Conservation (phyloP, 2,329 filamentous ascomycete species). For the Myriosclerotinia duriaeana region DNA sequence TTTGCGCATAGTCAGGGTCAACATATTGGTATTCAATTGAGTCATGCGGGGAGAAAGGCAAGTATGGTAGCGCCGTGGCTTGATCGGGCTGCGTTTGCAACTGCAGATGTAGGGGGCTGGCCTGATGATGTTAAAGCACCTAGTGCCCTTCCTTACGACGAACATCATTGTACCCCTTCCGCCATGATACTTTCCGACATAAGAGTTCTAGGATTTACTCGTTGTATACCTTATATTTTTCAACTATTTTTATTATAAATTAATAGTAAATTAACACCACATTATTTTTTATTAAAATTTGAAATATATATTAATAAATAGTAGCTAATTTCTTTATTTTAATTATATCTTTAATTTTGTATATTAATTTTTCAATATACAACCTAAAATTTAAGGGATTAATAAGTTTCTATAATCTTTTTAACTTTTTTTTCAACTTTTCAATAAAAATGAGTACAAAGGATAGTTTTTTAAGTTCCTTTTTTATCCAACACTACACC, state of each 20-base stretch:
- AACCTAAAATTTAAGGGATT: not conserved
- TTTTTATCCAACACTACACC: not conserved
- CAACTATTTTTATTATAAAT: no score
- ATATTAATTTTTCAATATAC: conserved; percentile 4
- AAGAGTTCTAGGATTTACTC: no score
- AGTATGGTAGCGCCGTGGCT: conserved; percentile 65
- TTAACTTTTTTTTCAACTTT: no score
- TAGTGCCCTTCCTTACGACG: conserved; percentile 57
- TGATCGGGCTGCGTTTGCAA: conserved; percentile 51
- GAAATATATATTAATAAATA: not conserved
- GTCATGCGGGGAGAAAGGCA: conserved; percentile 73
- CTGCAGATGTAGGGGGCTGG: conserved; percentile 55
- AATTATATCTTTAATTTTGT: conserved; percentile 2
- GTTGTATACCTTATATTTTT: no score
- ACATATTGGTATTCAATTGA: conserved; percentile 76
- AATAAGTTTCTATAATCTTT: not conserved
- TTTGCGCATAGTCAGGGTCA: conserved; percentile 78
- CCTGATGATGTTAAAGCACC: conserved; percentile 54
- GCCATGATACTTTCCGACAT: conserved; percentile 71
- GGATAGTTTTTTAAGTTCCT: not conserved
- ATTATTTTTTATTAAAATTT: not conserved
- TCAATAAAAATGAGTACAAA: not conserved
- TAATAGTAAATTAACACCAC: not conserved
- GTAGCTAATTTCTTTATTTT: not conserved
- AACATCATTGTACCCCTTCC: conserved; percentile 60